Conservation (phyloP, 805 yeast genomes). For the Diddensiella caesifluorescens region DNA sequence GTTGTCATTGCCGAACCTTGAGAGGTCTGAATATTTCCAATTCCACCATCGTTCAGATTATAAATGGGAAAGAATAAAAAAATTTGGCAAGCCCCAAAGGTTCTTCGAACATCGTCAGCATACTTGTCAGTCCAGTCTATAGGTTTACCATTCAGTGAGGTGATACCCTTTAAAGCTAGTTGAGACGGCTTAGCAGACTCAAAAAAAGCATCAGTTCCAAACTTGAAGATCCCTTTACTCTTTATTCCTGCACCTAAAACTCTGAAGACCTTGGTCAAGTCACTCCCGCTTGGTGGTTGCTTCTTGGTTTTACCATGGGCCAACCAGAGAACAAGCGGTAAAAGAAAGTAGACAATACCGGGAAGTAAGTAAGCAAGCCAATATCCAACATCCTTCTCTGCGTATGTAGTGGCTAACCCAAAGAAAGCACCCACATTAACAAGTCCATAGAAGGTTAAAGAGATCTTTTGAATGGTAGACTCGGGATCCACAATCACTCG, state of each 20-base stretch:
- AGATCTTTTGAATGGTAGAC: conserved; percentile 33
- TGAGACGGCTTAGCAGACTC: conserved; percentile 15
- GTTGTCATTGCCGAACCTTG: conserved; percentile 52
- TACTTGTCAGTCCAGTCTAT: conserved; percentile 48
- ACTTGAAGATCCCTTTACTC: conserved; percentile 32
- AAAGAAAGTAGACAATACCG: conserved; percentile 45
- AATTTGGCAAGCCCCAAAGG: conserved; percentile 56
- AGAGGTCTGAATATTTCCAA: conserved; percentile 40
- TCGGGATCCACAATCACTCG: conserved; percentile 48
- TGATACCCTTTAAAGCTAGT: conserved; percentile 6
- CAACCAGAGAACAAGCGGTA: conserved; percentile 45
- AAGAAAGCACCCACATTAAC: conserved; percentile 53
- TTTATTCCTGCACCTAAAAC: conserved; percentile 39
- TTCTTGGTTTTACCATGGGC: conserved; percentile 37
- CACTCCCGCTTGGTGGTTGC: conserved; percentile 42
- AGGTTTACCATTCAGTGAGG: conserved; percentile 26
- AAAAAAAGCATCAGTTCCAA: conserved; percentile 6
- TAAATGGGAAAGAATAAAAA: conserved; percentile 57
- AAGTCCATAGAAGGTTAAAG: conserved; percentile 49
- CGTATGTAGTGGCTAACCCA: conserved; percentile 47
- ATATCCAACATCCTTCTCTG: conserved; percentile 48
- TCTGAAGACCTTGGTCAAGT: conserved; percentile 40
- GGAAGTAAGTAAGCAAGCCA: conserved; percentile 53
- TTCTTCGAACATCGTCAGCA: conserved; percentile 56
- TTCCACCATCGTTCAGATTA: conserved; percentile 47